Percentiles rank a stretch among this genome's conserved stretches.
Evolutionary conservation across 1,284 basidiomycete genomes (phyloP).

Genomic region (Psilocybe mexicana): DNA sequence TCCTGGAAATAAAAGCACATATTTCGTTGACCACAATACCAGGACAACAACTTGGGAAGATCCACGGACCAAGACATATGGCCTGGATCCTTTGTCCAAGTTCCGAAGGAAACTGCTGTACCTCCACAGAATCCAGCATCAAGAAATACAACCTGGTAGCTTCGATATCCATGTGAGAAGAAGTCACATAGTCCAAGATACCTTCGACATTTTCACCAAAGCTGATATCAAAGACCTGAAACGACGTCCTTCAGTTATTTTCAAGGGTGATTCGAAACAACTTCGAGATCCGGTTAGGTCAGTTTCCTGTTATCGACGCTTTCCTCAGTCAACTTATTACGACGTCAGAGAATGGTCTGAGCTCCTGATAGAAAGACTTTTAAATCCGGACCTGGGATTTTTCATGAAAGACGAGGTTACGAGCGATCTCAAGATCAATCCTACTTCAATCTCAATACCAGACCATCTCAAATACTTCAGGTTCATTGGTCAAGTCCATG

Average conservation of each 20-base stretch:
- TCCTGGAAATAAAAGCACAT: constrained; percentile 82
- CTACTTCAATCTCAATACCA: constrained; percentile 89
- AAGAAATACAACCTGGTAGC: constrained; percentile 84
- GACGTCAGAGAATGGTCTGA: constrained; percentile 74
- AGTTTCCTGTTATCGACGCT: background rate
- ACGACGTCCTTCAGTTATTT: constrained; percentile 94
- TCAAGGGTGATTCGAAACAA: constrained; percentile 83
- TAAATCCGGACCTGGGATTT: constrained; percentile 91
- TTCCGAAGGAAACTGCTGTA: constrained; percentile 86
- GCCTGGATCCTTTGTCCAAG: constrained; percentile 83
- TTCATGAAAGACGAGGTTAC: constrained; percentile 94
- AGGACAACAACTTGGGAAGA: constrained; percentile 96
- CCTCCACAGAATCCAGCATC: constrained; percentile 90
- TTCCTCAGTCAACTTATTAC: background rate
- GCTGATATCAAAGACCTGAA: constrained; percentile 89
- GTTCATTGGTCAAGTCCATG: constrained; percentile 89
- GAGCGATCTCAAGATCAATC: constrained; percentile 95
- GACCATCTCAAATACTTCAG: constrained; percentile 97
- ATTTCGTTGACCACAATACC: constrained; percentile 94
- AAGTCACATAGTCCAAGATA: constrained; percentile 92
- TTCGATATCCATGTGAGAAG: constrained; percentile 92
- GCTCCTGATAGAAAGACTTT: constrained; percentile 91
- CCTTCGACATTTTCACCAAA: constrained; percentile 92
- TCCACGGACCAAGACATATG: constrained; percentile 82
- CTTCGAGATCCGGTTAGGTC: constrained; percentile 83